Evolutionary conservation across 345 rosid species (phyloP).

Genomic region (Moricandia moricandioides): DNA sequence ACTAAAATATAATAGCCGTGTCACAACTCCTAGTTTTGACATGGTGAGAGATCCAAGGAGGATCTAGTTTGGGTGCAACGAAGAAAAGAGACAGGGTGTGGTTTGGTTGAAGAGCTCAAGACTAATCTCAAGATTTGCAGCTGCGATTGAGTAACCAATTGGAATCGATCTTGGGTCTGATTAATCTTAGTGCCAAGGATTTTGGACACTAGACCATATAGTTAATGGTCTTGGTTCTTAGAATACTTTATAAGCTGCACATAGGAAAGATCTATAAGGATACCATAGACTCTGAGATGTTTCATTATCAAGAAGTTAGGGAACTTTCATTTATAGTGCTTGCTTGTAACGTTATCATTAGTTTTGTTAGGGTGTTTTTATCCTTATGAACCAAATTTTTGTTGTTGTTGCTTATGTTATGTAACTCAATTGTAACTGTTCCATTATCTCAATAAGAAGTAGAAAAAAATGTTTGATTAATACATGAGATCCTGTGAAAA

Average conservation of each 20-base stretch:
- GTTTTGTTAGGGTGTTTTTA: too few species aligned
- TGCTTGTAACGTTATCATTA: too few species aligned
- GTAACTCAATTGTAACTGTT: too few species aligned
- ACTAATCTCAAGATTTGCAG: background rate
- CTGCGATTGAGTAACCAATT: background rate
- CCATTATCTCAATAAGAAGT: too few species aligned
- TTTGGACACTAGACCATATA: slow-evolving; percentile 4
- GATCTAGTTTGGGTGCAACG: slow-evolving; percentile 1
- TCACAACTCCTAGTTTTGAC: background rate
- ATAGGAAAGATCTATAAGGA: background rate
- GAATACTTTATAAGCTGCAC: background rate
- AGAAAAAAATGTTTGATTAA: too few species aligned
- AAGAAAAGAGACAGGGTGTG: background rate
- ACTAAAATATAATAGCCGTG: background rate
- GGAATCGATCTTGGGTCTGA: background rate
- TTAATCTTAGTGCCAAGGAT: background rate
- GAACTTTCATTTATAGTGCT: too few species aligned
- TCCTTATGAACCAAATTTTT: too few species aligned
- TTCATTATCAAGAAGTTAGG: too few species aligned
- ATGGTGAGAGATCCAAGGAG: background rate
- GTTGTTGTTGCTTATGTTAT: too few species aligned
- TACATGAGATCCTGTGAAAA: too few species aligned
- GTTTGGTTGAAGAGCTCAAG: too few species aligned
- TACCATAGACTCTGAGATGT: too few species aligned
- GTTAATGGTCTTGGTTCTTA: background rate